These are phyloP conservation scores for Malus hybrid DNA, from an alignment of 331 rosid genomes.

Conservation along the genomic window DNA sequence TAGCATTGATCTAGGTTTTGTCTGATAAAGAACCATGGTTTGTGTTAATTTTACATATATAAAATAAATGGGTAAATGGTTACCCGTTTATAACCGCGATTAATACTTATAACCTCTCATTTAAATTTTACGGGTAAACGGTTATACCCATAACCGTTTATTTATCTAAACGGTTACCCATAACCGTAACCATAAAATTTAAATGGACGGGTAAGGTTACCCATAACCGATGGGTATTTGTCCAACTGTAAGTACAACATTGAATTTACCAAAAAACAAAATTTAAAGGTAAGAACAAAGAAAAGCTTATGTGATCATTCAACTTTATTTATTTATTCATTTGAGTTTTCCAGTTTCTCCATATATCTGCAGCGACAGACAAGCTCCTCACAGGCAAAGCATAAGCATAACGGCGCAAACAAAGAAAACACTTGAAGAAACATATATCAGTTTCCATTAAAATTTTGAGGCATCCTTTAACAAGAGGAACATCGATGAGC, in stretches of 20 bases:
- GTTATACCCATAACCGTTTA: too few species aligned
- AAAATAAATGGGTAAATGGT: too few species aligned
- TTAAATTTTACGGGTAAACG: too few species aligned
- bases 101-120: too few species aligned
- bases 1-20: too few species aligned
- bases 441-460: not conserved
- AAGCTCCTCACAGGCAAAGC: not conserved
- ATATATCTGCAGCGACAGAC: not conserved
- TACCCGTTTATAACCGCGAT: too few species aligned
- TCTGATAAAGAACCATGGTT: too few species aligned
- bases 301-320: not conserved
- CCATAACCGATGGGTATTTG: too few species aligned
- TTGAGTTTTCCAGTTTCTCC: not conserved
- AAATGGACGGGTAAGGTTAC: too few species aligned
- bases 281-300: not conserved
- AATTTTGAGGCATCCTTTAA: not conserved
- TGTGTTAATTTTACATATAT: too few species aligned
- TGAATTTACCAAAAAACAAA: not conserved
- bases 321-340: not conserved
- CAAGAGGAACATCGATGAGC: not conserved
- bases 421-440: conserved; percentile 4
- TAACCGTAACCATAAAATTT: too few species aligned
- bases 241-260: not conserved
- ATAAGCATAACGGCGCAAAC: not conserved
- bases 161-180: too few species aligned